Evolutionary conservation across 345 rosid species (phyloP), one percentile per base, ranked within the genome.

Genomic region (Moricandia moricandioides): DNA sequence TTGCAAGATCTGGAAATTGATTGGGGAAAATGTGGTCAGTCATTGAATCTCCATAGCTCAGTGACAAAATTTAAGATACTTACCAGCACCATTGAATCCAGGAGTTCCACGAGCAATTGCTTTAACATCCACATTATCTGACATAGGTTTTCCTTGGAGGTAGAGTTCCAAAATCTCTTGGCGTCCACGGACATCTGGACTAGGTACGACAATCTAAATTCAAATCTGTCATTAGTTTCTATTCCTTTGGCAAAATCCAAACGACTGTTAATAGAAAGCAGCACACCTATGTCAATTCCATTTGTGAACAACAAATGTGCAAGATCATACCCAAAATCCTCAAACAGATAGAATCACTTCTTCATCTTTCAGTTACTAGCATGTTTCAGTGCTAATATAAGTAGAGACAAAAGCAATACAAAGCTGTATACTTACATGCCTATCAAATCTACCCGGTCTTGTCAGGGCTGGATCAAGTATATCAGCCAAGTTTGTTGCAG

Each of bases 401-500:
- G 18, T 3, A 35, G 8, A 34, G 56, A 68, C 4, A 34, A 72
- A 58, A 4, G 65, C 35, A 7, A 27, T 12, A 62, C 26, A 55
- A 73, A 83, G 86, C 83, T 79, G 69, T 57, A 39, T 81, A 84
- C 98, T 88, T 83, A 93, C 98, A 91, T 89, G 97, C 65, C 97
- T 84, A 79, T 93, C 99, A 66, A 95, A 95, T 90, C 99, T 89
- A 80, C 99, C 98, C 77, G 98, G 98, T 83, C 99, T 89, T 69
- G 98, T 95, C 88, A 92, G 87, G 71, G 99, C 99, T 66, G 98
- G 99, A 86, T 95, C 99, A 78, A 95, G 97, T 78, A 95, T 92
- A 69, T 95, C 99, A 33, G 99, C 94, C 82, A 92, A 91, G 82
- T 92, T 95, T 79, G 99, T 95, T 64, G 99, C 99, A 76, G 96